Evolutionary conservation across 1,284 basidiomycete genomes (phyloP).

Genomic region (Leccinum subspadiceum): DNA sequence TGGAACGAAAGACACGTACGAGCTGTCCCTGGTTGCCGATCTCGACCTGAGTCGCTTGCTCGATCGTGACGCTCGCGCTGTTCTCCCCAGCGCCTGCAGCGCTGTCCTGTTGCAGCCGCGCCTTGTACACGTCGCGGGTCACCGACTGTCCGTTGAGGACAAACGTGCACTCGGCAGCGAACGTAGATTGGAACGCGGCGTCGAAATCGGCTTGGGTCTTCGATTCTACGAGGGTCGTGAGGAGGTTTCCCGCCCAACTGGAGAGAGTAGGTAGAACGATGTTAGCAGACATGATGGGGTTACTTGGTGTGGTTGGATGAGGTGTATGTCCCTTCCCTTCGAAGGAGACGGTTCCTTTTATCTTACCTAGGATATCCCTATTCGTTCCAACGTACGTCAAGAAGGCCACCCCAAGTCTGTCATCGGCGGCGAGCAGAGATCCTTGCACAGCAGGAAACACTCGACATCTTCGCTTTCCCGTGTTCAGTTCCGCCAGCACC

Average conservation of each 20-base stretch:
- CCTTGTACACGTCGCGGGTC: slow-evolving; percentile 28
- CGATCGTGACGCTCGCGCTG: slow-evolving; percentile 19
- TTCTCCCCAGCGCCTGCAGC: slow-evolving; percentile 20
- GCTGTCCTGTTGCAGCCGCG: slow-evolving; percentile 27
- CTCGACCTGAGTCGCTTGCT: slow-evolving; percentile 30
- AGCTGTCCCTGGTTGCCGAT: slow-evolving; percentile 27
- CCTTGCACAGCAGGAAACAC: too few relatives aligned
- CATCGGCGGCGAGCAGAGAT: neutral
- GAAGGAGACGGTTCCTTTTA: neutral
- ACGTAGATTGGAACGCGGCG: slow-evolving; percentile 34
- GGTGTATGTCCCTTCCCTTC: neutral
- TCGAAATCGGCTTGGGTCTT: slow-evolving; percentile 33
- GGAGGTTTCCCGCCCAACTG: slow-evolving; percentile 33
- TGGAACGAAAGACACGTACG: slow-evolving; percentile 14
- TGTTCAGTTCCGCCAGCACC: neutral
- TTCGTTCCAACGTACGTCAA: neutral
- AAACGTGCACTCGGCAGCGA: slow-evolving; percentile 32
- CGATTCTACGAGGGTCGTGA: slow-evolving; percentile 35
- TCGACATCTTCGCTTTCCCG: slow-evolving; percentile 7
- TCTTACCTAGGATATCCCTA: neutral
- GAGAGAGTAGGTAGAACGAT: slow-evolving; percentile 37
- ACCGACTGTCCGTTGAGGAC: slow-evolving; percentile 36
- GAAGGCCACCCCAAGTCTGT: neutral
- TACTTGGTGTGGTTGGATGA: neutral
- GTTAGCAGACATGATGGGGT: slow-evolving; percentile 23